phyloP scores from a whole-genome alignment of 179 eudicot species.

The Beta corolliflora region DNA sequence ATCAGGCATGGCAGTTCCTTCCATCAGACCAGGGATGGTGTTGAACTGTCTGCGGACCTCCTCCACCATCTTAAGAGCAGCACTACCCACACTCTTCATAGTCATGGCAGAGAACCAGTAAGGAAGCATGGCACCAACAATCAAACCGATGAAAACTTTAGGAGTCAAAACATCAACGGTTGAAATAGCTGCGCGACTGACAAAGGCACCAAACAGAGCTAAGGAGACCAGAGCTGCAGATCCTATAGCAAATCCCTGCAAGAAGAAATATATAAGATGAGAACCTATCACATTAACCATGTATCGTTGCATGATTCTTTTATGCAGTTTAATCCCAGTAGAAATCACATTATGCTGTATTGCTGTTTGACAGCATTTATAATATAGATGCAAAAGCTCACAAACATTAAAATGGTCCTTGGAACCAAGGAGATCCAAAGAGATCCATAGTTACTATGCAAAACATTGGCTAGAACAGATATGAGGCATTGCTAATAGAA shows the following conservation, averaged over 20 bases:
- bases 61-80: slow-evolving; percentile 91
- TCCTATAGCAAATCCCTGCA: slow-evolving; percentile 91
- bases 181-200: slow-evolving; percentile 74
- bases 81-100: slow-evolving; percentile 93
- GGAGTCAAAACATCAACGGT: slow-evolving; percentile 87
- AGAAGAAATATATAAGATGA: slow-evolving; percentile 1
- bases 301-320: background rate
- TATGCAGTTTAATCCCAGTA: background rate
- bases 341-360: background rate
- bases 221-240: slow-evolving; percentile 94
- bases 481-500: background rate
- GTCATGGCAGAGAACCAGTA: slow-evolving; percentile 98
- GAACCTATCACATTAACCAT: background rate
- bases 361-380: background rate
- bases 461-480: background rate
- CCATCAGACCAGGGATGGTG: slow-evolving; percentile 88
- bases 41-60: slow-evolving; percentile 91
- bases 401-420: background rate
- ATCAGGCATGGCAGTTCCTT: slow-evolving; percentile 80
- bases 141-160: slow-evolving; percentile 79
- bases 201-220: slow-evolving; percentile 89
- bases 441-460: background rate
- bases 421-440: background rate
- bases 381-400: background rate
- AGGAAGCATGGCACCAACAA: slow-evolving; percentile 94